Percentiles rank a stretch among this genome's conserved stretches.
Conservation (phyloP, 495 filamentous ascomycete species). For the Talaromyces liani region DNA sequence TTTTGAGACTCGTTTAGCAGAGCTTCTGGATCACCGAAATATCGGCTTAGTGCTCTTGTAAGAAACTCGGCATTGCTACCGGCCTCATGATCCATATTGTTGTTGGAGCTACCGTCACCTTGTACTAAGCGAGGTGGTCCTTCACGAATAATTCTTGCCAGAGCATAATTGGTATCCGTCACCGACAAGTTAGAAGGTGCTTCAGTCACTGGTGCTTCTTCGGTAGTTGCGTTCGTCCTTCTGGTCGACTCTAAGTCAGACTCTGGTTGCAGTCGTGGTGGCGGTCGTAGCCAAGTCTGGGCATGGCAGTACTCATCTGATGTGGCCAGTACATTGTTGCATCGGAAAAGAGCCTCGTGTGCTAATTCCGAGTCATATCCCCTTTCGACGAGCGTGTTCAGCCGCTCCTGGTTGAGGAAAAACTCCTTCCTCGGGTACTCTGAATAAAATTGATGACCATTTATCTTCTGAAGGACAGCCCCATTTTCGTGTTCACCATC, state of each 20-base stretch:
- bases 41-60: constrained; percentile 29
- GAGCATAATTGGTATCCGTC: constrained; percentile 22
- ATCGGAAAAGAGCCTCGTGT: constrained; percentile 76
- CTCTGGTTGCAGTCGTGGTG: constrained; percentile 55
- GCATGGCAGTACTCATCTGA: constrained; percentile 71
- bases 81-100: constrained; percentile 21
- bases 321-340: constrained; percentile 52
- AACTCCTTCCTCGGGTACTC: constrained; percentile 33
- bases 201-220: constrained; percentile 25
- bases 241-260: constrained; percentile 42
- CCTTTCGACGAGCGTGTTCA: constrained; percentile 33
- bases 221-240: constrained; percentile 21
- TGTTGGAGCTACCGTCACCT: constrained; percentile 16
- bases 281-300: constrained; percentile 34
- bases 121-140: constrained; percentile 19
- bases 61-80: constrained; percentile 24
- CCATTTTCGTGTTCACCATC: constrained; percentile 66
- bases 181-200: constrained; percentile 17
- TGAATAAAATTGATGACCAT: constrained; percentile 36
- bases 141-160: constrained; percentile 34
- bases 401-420: constrained; percentile 40
- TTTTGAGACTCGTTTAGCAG: constrained; percentile 19
- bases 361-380: constrained; percentile 52
- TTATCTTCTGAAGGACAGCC: constrained; percentile 49
- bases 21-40: constrained; percentile 26